Base-by-base conservation (phyloP, 345 rosid species). In the Abelmoschus esculentus region DNA sequence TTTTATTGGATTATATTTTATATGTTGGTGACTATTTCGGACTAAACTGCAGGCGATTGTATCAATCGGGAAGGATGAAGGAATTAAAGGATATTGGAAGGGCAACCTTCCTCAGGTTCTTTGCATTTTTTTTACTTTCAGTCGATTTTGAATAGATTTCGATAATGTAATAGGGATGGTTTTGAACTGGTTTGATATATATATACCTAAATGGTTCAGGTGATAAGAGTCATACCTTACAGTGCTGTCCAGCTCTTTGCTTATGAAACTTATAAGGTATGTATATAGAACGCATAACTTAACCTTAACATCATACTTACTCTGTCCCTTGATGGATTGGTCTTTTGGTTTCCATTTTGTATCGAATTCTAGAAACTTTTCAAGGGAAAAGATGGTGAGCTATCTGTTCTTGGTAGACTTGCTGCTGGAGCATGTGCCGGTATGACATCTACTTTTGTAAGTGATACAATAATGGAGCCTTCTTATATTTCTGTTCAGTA, bases 371-470 rank as follows among this genome's bases (percentile, higher is more conserved):
- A 91, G 98, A 95, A 86, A 79, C 77, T 95, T 75, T 90, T 95
- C 71, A 81, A 76, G 72, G 90, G 88, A 67, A 86, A 84, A 74
- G 90, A 88, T 79, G 96, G 85, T 9, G 82, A 89, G 73, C 91
- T 95, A 74, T 85, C 92, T 56, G 86, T 93, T 70, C 68, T 88
- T 28, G 96, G 90, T 71, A 95, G 99, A 83, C 93, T 95, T 71
- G 93, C 87, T 0, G 96, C 99, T 0, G 96, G 99, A 78, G 97
- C 99, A 82, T 90, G 96, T 83, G 97, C 97, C 76, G 99, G 97
- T 83, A 95, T 95, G 96, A 88, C 97, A 7, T 91, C 99, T 61
- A 95, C 99, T 79, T 83, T 91, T 79, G 97, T 90, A 71, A 83
- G 93, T 85, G 49, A 44, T 68, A 26, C 49, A n/a, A 55, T 66